Evolutionary conservation across 1,139 yeast species (phyloP), one percentile per base, ranked within the genome.

Genomic region (Candida glucosophila): DNA sequence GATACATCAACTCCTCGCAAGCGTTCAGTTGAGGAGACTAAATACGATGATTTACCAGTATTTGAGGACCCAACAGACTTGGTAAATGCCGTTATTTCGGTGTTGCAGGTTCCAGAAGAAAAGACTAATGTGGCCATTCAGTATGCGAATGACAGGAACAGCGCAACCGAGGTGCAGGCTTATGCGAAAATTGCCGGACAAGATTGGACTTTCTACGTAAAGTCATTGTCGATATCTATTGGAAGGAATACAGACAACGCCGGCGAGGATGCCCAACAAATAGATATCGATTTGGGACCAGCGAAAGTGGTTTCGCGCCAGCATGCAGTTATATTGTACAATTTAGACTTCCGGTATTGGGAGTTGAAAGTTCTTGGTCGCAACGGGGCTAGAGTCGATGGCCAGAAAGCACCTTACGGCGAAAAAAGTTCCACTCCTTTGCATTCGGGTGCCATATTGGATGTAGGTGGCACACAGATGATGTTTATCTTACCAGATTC

Each of bases 401-500:
- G 73, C 33, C 64, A 53, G 36, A 77, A 77, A 54, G 69, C 67
- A 11, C 59, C 58, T 39, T 68, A 58, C 33, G 78, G 73, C 29
- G 45, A 55, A 9, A 45, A 63, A 6, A 49, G 58, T 5, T 61
- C 74, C 5, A 67, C 77, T 12, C 67, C 75, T 8, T 65, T 90
- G 34, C 70, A 72, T 28, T 79, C 92, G 3, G 98, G 97, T 7
- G 85, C 92, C 25, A 75, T 90, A 12, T 58, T 90, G 33, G 98
- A 90, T 47, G 77, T 90, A 25, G 97, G 97, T 6, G 97, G 96
- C 3, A 88, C 95, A 9, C 98, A 90, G 55, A 90, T 90, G 98
- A 90, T 90, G 94, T 90, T 90, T 49, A 90, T 90, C 19, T 60
- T 90, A 37, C 98, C 98, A 0, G 97, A 88, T 47, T 76, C 83